phyloP scores from a whole-genome alignment of 352 stramenopile species.

The Globisporangium okanoganense region DNA sequence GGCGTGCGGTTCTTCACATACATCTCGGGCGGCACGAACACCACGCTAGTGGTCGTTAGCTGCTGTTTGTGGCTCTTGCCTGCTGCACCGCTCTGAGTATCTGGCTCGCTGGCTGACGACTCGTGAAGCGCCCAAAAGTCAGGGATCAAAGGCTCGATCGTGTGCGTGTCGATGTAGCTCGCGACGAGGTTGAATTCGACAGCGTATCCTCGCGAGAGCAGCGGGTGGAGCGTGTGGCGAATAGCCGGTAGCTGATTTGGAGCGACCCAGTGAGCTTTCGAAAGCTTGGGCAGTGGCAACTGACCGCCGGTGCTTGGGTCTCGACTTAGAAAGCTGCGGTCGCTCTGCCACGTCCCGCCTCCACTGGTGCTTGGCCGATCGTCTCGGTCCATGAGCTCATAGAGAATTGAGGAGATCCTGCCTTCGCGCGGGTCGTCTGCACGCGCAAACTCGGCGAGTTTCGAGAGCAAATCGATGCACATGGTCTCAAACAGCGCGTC shows the following conservation, averaged over 20 bases:
- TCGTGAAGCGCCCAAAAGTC: slow-evolving; percentile 19
- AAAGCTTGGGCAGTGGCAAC: slow-evolving; percentile 30
- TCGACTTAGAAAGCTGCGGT: slow-evolving; percentile 52
- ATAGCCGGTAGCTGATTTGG: slow-evolving; percentile 21
- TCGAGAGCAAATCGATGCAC: slow-evolving; percentile 63
- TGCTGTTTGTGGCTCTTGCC: slow-evolving; percentile 2
- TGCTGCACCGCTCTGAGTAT: not conserved
- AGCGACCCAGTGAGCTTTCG: slow-evolving; percentile 23
- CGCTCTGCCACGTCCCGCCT: slow-evolving; percentile 40
- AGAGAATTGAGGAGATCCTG: slow-evolving; percentile 53
- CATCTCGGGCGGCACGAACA: slow-evolving; percentile 42
- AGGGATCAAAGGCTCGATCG: slow-evolving; percentile 53
- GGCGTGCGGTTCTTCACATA: slow-evolving; percentile 36
- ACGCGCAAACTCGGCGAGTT: slow-evolving; percentile 54
- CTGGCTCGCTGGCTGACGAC: not conserved
- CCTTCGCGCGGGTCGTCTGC: slow-evolving; percentile 47
- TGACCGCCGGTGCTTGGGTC: not conserved
- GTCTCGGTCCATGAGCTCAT: slow-evolving; percentile 53
- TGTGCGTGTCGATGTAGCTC: slow-evolving; percentile 52
- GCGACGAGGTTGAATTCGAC: slow-evolving; percentile 49
- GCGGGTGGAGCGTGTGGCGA: slow-evolving; percentile 28
- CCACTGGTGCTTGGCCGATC: slow-evolving; percentile 12
- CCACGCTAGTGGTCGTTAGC: not conserved
- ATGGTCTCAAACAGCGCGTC: slow-evolving; percentile 47
- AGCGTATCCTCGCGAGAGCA: slow-evolving; percentile 38